Base-by-base conservation (phyloP, 2,329 filamentous ascomycete genomes). In the Colletotrichum costaricense region DNA sequence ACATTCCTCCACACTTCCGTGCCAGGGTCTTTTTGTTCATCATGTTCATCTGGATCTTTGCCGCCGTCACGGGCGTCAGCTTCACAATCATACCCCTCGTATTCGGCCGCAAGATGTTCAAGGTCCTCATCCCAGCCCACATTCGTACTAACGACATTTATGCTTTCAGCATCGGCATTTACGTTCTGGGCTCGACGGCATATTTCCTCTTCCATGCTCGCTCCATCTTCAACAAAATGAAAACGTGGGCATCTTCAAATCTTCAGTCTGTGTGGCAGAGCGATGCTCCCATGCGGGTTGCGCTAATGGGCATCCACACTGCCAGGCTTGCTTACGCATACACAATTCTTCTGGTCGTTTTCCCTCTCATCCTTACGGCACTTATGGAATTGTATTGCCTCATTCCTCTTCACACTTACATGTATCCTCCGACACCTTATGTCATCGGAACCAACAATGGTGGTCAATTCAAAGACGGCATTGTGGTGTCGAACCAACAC, bases 111-210 rank as follows among this genome's bases (percentile, higher is more conserved):
- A 88, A 88, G 70, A 88, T 98, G 74, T 94, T 98, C 80, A 91
- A 92, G 59, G 84, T 88, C 33, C 84, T 95, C 42, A 90, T 98
- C 55, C 94, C 95, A 5, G 84, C 87, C 0, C 88, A 93, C 74
- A 89, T 94, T 60, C 90, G 90, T 54, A 93, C 96, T 79, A 99
- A 98, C 82, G 97, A 99, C 81, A 93, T 99, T 30, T 98, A 99
- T 78, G 96, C 97, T 14, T 98, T 98, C 81, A 97, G 95, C 65
- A 91, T 97, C 35, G 97, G 97, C 16, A 89, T 97, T 54, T 98
- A 97, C 80, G 86, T 95, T 30, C 86, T 98, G 5, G 94, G 94
- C 12, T 91, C 90, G 4, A 79, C 90, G 1, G 84, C 89, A 3
- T 97, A 95, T 80, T 82, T 89, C 55, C 76, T 88, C 33, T 84